phyloP scores from a whole-genome alignment of 2,329 filamentous ascomycete species.

The Ceratocystis eucalypticola region DNA sequence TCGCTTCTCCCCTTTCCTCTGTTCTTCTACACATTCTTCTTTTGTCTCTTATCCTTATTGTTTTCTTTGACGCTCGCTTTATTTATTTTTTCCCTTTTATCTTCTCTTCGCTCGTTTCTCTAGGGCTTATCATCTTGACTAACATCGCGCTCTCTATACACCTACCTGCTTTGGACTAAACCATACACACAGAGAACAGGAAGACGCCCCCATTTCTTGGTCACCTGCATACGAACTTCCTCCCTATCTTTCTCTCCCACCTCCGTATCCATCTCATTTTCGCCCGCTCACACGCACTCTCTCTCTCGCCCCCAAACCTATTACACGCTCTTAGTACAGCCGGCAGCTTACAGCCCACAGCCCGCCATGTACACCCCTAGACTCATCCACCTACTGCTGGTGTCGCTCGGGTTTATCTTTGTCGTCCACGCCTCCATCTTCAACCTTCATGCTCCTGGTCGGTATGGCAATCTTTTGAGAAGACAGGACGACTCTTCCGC shows the following conservation, averaged over 20 bases:
- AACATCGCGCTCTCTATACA: neutral
- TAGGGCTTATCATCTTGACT: neutral
- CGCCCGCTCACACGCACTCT: neutral
- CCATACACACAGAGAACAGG: neutral
- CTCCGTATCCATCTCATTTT: slow-evolving; percentile 6
- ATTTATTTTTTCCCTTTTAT: neutral
- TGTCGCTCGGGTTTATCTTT: slow-evolving; percentile 35
- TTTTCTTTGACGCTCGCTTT: no score
- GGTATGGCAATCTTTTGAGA: slow-evolving; percentile 14
- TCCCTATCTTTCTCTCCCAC: neutral
- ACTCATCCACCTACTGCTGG: slow-evolving; percentile 34
- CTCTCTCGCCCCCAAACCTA: neutral
- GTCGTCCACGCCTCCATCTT: slow-evolving; percentile 33
- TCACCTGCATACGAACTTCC: neutral
- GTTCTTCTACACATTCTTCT: no score
- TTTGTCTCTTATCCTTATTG: no score
- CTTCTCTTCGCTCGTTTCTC: neutral
- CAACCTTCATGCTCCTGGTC: slow-evolving; percentile 20
- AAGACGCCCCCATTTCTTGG: slow-evolving; percentile 1
- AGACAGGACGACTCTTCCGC: slow-evolving; percentile 10
- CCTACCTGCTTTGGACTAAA: neutral
- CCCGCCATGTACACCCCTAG: slow-evolving; percentile 36
- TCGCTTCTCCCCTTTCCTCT: no score
- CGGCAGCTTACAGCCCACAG: no score
- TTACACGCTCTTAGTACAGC: neutral